These are phyloP conservation scores for Bipolaris bicolor DNA, from an alignment of 2,329 filamentous ascomycete genomes.

Conservation along the genomic window DNA sequence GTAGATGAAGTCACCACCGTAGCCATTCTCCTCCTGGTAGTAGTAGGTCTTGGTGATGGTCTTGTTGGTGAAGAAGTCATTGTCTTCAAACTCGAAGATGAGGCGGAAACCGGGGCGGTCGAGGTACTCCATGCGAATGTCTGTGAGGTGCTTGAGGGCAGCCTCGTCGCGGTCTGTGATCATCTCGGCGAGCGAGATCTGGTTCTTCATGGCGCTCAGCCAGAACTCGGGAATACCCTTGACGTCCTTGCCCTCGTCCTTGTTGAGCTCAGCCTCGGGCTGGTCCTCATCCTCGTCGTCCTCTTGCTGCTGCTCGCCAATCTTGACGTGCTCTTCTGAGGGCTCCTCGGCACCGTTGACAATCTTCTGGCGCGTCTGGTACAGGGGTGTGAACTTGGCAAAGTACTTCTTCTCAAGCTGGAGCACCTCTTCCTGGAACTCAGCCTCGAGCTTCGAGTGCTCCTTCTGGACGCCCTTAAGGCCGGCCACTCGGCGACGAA, in stretches of 20 bases:
- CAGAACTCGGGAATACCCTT: conserved; percentile 98
- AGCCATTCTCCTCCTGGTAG: conserved; percentile 98
- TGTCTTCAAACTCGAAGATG: conserved; percentile 95
- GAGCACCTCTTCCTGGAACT: conserved; percentile 98
- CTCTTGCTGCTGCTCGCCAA: conserved; percentile 80
- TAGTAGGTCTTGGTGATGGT: conserved; percentile 97
- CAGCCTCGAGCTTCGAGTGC: conserved; percentile 95
- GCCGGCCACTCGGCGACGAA: conserved; percentile 91
- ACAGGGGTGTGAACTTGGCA: conserved; percentile 96
- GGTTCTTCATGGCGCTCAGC: conserved; percentile 99
- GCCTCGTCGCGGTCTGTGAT: conserved; percentile 97
- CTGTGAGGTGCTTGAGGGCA: conserved; percentile 85
- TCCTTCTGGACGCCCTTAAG: conserved; percentile 99
- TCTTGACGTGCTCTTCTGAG: conserved; percentile 82
- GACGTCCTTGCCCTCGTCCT: conserved; percentile 61
- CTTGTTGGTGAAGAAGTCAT: conserved; percentile 98
- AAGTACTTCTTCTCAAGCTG: conserved; percentile 99
- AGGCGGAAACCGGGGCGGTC: conserved; percentile 97
- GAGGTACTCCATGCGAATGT: conserved; percentile 99
- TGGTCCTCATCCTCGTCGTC: conserved; percentile 62
- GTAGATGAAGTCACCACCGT: conserved; percentile 99
- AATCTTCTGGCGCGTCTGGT: conserved; percentile 91
- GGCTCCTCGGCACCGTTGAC: conserved; percentile 88
- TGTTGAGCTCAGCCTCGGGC: conserved; percentile 63
- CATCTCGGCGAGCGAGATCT: conserved; percentile 95